phyloP scores from a whole-genome alignment of 139 green algal genomes.

The Chlorella sp. region DNA sequence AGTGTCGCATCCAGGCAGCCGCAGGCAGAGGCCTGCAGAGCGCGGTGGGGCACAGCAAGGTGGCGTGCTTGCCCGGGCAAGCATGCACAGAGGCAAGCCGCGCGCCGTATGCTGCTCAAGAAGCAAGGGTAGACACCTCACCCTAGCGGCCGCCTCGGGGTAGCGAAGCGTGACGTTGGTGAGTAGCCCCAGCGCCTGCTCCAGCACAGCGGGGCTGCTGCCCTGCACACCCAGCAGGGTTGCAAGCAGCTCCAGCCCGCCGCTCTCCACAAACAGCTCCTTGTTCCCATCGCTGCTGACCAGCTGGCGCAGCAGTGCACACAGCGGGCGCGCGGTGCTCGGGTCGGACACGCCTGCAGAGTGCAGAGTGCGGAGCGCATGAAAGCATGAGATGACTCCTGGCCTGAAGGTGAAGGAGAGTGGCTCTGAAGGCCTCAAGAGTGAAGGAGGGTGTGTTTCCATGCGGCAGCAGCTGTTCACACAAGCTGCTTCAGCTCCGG shows the following conservation, averaged over 20 bases:
- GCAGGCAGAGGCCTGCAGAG: constrained; percentile 43
- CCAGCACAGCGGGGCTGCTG: constrained; percentile 15
- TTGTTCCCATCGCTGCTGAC: constrained; percentile 84
- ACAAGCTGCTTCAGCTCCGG: too few species aligned
- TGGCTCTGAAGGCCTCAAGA: too few species aligned
- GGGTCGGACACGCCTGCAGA: constrained; percentile 19
- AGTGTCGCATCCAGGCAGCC: constrained; percentile 55
- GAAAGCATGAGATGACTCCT: too few species aligned
- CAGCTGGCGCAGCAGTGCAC: constrained; percentile 78
- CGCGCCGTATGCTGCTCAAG: too few species aligned
- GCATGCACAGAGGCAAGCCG: not conserved
- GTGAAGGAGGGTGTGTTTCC: too few species aligned
- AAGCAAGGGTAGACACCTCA: too few species aligned
- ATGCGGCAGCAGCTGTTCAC: too few species aligned
- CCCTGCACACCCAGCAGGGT: constrained; percentile 27
- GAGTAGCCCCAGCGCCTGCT: constrained; percentile 73
- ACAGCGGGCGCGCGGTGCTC: constrained; percentile 13
- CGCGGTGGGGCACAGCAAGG: not conserved
- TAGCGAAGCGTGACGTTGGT: constrained; percentile 76
- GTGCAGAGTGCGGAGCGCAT: too few species aligned
- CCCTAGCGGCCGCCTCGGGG: constrained; percentile 55
- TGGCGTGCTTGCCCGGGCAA: too few species aligned
- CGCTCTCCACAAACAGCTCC: constrained; percentile 59
- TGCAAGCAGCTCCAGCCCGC: constrained; percentile 52
- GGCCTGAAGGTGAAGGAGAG: too few species aligned